Base-by-base conservation (phyloP, 2,329 filamentous ascomycete genomes). In the Thelonectria discophora region DNA sequence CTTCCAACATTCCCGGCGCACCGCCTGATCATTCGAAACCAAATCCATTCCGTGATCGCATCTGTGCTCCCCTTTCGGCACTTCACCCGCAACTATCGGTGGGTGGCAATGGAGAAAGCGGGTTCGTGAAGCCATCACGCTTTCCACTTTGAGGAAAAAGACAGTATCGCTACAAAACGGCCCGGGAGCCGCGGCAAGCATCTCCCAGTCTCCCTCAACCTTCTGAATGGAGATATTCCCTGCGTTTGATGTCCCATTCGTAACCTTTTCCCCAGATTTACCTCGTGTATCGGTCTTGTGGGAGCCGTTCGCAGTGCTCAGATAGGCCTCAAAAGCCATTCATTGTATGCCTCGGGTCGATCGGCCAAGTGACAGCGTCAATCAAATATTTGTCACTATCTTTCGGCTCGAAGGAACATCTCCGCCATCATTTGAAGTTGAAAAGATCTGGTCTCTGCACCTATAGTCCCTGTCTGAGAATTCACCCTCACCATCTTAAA, bases 61-160 rank as follows among this genome's bases (percentile, higher is more conserved):
- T 18, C 9, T 8, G 5, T 18, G 12, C 9, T 30, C 53, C 32
- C 6, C 8, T 48, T 56, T 17, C 24, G 54, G 45, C 37, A 56
- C 45, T 42, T 56, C n/a, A 27, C 34, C 32, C 40, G 54, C 54
- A 56, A 32, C 49, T 45, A 24, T 21, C 49, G 12, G 46, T 57
- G 54, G 54, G n/a, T 37, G 24, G 32, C 15, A 10, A 47, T n/a
- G n/a, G 15, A 40, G 42, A 20, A 40, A 42, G 21, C 40, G 20
- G 27, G 48, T 21, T 47, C 18, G 18, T 42, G 27, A 30, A 30
- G 8, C 20, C 21, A n/a, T 9, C 11, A n/a, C 37, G n/a, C 24
- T 60, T 56, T 20, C 47, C 47, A 20, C 40, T 49, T 61, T 21
- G 53, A 61, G 58, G 52, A n/a, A 61, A 56, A 52, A 56, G 58